Conservation (phyloP, 352 stramenopile genomes). For the Globisporangium takayamanum region DNA sequence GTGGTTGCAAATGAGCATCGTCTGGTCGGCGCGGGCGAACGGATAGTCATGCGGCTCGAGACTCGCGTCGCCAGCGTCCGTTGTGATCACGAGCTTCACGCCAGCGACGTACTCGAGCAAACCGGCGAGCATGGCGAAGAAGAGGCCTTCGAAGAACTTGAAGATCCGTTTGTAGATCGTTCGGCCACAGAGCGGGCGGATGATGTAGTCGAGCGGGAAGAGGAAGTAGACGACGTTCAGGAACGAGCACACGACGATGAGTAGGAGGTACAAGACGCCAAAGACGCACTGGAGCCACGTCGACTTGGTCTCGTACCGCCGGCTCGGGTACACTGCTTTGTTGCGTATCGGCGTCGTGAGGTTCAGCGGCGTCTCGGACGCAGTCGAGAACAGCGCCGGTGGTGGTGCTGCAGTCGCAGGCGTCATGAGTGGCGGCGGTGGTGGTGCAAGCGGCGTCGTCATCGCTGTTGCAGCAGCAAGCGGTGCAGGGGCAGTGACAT, state of each 20-base stretch:
- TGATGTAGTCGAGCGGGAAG: slow-evolving; percentile 41
- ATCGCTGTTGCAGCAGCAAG: background rate
- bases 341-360: slow-evolving; percentile 12
- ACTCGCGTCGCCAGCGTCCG: slow-evolving; percentile 24
- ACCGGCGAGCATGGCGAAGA: slow-evolving; percentile 55
- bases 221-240: slow-evolving; percentile 58
- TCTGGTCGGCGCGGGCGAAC: slow-evolving; percentile 36
- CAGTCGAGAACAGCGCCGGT: slow-evolving; percentile 6
- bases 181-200: slow-evolving; percentile 25
- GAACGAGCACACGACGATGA: slow-evolving; percentile 44
- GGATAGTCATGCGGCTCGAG: slow-evolving; percentile 19
- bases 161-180: slow-evolving; percentile 24
- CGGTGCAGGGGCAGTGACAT: background rate
- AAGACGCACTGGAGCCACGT: slow-evolving; percentile 36
- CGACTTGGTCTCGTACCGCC: slow-evolving; percentile 34
- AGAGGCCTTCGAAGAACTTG: slow-evolving; percentile 36
- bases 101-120: slow-evolving; percentile 47
- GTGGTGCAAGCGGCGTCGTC: slow-evolving; percentile 3
- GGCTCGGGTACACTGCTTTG: slow-evolving; percentile 34
- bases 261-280: slow-evolving; percentile 37
- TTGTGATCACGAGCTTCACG: slow-evolving; percentile 56
- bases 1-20: slow-evolving; percentile 71
- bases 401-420: background rate
- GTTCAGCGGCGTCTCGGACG: slow-evolving; percentile 14
- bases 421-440: slow-evolving; percentile 1